Evolutionary conservation across 148 eudicot species (phyloP), one percentile per base, ranked within the genome.

Genomic region (Rhododendron ovatum): DNA sequence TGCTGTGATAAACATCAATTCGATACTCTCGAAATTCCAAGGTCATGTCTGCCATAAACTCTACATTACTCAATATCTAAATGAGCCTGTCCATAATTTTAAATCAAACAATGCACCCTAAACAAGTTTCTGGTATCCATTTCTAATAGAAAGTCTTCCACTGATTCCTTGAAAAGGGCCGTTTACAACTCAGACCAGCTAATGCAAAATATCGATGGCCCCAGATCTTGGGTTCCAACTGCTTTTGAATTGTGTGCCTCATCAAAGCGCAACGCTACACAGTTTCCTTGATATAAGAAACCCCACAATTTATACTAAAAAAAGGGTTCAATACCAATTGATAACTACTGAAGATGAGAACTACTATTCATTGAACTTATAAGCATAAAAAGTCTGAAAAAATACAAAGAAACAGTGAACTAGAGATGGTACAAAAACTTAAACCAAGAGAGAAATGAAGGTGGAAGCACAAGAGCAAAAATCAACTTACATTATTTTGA

Each of bases 401-500:
- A 80, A 80, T 47, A 80, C 82, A 50, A 13, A 37, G 15, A 41
- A 17, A 75, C 1, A 7, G 47, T 35, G 24, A 75, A 18, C 47
- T 1, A 75, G n/a, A 37, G 47, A 43, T 35, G 41, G 79, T 43
- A 75, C 24, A 50, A 18, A 73, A 50, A 50, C 26, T 45, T 18
- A 22, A 71, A 30, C 48, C 14, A 67, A 65, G 1, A 13, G 71
- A 28, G 17, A 65, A 57, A 63, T 26, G 33, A 7, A 55, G 61
- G 26, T 12, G 26, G 48, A 74, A 84, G 80, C 47, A 73, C 53
- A 71, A 35, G 26, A 39, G n/a, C 35, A 6, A 24, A 84, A 41
- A 76, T 24, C 63, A 75, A 88, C 93, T 85, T 86, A 90, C 93
- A 65, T 85, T 81, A 71, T 87, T 88, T 37, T 91, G 90, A 83